Conservation (phyloP, 2,329 filamentous ascomycete species). For the Fusarium sp. region DNA sequence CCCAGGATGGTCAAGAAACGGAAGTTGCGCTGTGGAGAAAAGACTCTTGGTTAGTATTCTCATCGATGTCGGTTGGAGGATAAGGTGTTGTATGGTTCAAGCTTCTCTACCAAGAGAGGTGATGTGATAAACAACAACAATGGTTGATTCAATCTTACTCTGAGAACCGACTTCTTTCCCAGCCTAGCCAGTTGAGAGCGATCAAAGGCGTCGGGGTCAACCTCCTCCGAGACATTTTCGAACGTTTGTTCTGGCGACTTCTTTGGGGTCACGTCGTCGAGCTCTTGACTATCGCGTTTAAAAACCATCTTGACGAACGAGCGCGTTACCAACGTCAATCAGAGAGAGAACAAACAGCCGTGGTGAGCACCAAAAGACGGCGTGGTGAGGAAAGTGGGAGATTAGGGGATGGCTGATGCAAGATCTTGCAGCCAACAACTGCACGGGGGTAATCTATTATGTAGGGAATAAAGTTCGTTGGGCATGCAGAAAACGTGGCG, state of each 20-base stretch:
- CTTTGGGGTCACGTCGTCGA: constrained; percentile 22
- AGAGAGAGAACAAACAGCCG: not conserved
- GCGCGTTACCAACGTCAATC: not conserved
- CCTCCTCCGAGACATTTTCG: not conserved
- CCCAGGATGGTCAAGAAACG: constrained; percentile 42
- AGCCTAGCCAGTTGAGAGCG: constrained; percentile 37
- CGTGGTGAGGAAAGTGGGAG: not conserved
- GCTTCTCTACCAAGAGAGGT: not conserved
- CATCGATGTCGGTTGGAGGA: not conserved
- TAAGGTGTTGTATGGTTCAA: not conserved
- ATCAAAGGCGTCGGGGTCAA: constrained; percentile 38
- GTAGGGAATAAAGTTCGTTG: not conserved
- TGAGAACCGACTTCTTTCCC: constrained; percentile 40
- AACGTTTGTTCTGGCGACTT: constrained; percentile 22
- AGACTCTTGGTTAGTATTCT: not conserved
- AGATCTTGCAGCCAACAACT: constrained; percentile 1
- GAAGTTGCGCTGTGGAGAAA: constrained; percentile 35
- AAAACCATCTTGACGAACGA: constrained; percentile 2
- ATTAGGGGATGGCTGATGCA: constrained; percentile 2
- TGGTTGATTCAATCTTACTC: constrained; percentile 19
- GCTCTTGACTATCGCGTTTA: not conserved
- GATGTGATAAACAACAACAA: not conserved
- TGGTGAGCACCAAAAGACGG: not conserved
- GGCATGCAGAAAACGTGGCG: not conserved
- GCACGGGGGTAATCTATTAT: constrained; percentile 8